These are phyloP conservation scores for Pleurozium schreberi DNA, from an alignment of 225 moss, liverwort and hornwort genomes.

Conservation along the genomic window DNA sequence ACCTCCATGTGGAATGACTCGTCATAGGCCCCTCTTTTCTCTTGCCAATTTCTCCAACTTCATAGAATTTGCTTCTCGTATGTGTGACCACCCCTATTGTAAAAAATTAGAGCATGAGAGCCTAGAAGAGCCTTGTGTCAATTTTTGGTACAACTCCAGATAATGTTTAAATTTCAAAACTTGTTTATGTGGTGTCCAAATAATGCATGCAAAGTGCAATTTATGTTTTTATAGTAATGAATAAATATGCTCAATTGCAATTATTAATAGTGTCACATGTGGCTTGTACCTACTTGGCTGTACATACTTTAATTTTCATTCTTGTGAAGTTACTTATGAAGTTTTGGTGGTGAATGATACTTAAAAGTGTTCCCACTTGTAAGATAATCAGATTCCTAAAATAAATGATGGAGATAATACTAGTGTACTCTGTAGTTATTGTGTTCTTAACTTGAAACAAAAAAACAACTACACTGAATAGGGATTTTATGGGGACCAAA, in stretches of 20 bases:
- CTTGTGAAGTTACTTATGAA: neutral
- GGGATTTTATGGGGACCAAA: too few species aligned
- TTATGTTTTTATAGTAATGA: too few species aligned
- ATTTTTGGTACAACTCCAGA: neutral
- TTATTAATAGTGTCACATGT: neutral
- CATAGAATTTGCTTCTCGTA: too few species aligned
- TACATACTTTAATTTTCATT: neutral
- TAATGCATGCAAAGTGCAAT: neutral
- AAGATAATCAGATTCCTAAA: too few species aligned
- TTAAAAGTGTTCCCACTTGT: too few species aligned
- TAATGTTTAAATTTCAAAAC: neutral
- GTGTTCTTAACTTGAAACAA: too few species aligned
- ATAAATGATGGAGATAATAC: neutral
- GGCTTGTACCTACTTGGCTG: neutral
- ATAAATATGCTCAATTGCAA: neutral
- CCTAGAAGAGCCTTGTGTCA: too few species aligned
- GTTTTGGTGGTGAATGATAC: neutral
- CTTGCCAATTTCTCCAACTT: too few species aligned
- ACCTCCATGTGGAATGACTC: too few species aligned
- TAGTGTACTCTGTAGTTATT: neutral
- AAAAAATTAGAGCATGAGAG: neutral
- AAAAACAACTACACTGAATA: accelerated
- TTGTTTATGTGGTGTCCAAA: neutral
- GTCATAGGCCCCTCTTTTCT: too few species aligned
- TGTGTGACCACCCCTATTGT: too few species aligned